Conservation (phyloP, 345 rosid species). For the Triadica sebifera region DNA sequence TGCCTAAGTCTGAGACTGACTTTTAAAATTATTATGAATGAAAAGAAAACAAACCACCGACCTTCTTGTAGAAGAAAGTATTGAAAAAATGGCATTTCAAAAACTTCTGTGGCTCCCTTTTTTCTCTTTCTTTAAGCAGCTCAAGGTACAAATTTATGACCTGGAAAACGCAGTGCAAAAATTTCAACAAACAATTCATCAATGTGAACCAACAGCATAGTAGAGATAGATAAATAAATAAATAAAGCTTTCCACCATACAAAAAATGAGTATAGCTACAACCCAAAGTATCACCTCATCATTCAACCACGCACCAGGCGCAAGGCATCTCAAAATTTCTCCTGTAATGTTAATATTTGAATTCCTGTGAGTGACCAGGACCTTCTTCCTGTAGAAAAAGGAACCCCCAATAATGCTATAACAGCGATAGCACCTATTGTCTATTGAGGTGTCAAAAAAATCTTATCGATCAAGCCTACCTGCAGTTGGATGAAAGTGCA, state of each 20-base stretch:
- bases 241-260: constrained; percentile 6
- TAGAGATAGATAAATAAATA: neutral
- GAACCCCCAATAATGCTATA: constrained; percentile 15
- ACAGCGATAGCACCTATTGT: constrained; percentile 8
- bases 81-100: constrained; percentile 90
- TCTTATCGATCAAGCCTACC: constrained; percentile 41
- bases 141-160: constrained; percentile 85
- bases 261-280: constrained; percentile 8
- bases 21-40: neutral
- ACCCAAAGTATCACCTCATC: constrained; percentile 65
- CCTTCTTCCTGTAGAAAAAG: constrained; percentile 48
- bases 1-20: neutral
- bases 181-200: constrained; percentile 14
- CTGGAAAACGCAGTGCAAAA: constrained; percentile 38
- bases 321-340: constrained; percentile 61
- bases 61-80: constrained; percentile 97
- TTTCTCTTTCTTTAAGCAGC: constrained; percentile 92
- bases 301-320: constrained; percentile 81
- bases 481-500: constrained; percentile 47
- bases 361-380: constrained; percentile 53
- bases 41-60: constrained; percentile 21
- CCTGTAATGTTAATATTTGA: constrained; percentile 79
- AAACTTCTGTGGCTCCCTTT: constrained; percentile 78
- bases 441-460: constrained; percentile 9
- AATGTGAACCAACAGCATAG: neutral